Percentiles rank a stretch among this genome's conserved stretches.
Evolutionary conservation across 2,329 filamentous ascomycete species (phyloP).

Genomic region (Penicillium olsonii): DNA sequence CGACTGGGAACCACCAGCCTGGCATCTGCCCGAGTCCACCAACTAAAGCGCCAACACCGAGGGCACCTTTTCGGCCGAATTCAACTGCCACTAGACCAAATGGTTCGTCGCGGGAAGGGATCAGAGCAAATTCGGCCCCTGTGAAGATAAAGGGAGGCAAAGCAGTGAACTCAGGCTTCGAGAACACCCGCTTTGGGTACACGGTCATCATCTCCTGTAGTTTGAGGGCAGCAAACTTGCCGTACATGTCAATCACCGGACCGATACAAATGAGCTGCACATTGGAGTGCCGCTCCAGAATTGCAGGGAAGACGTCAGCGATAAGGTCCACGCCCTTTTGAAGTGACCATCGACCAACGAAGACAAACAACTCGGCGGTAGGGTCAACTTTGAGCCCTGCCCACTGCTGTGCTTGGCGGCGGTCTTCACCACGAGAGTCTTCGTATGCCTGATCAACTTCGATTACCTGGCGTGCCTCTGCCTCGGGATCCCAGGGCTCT

Average conservation of each 20-base stretch:
- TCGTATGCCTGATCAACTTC: conserved; percentile 59
- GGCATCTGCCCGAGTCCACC: conserved; percentile 70
- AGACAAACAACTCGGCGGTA: conserved; percentile 66
- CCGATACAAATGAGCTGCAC: conserved; percentile 65
- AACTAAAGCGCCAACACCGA: conserved; percentile 66
- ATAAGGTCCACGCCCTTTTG: conserved; percentile 70
- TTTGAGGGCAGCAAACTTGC: conserved; percentile 67
- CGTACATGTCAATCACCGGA: conserved; percentile 69
- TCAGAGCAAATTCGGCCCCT: conserved; percentile 69
- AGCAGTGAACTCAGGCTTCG: conserved; percentile 67
- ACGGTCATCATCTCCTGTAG: conserved; percentile 64
- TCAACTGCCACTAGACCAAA: conserved; percentile 70
- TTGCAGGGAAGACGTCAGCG: conserved; percentile 65
- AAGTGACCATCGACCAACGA: conserved; percentile 69
- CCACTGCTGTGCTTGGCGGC: conserved; percentile 69
- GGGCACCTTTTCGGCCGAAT: conserved; percentile 67
- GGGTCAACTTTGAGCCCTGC: conserved; percentile 64
- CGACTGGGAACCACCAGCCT: conserved; percentile 70
- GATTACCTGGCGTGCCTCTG: conserved; percentile 46
- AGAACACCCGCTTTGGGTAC: conserved; percentile 66
- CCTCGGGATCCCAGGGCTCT: conserved; percentile 57
- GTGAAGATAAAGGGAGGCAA: conserved; percentile 67
- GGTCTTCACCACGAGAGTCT: conserved; percentile 54
- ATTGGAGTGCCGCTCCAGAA: conserved; percentile 62
- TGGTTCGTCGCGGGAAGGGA: conserved; percentile 68